A percentile compares a stretch with the other conserved stretches of the same genome.
phyloP scores from a whole-genome alignment of 345 rosid genomes.

The Triadica sebifera region DNA sequence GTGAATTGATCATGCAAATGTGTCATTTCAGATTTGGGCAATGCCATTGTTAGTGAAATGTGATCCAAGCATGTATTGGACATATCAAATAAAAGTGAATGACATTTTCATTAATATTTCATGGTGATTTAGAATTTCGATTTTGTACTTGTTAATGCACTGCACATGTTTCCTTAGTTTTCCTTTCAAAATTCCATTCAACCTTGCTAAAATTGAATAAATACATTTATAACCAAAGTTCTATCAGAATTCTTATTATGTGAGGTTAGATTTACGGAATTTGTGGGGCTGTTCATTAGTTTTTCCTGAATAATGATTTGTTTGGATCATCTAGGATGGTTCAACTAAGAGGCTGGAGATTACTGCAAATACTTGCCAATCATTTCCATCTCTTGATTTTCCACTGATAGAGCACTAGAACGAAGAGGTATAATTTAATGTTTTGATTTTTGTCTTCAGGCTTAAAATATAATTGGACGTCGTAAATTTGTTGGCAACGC shows the following conservation, averaged over 20 bases:
- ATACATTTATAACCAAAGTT: neutral
- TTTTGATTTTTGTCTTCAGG: constrained; percentile 8
- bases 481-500: neutral
- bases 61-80: too few species aligned
- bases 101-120: too few species aligned
- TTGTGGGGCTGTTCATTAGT: neutral
- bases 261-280: constrained; percentile 6
- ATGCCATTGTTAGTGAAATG: too few species aligned
- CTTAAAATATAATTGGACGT: neutral
- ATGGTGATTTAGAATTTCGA: too few species aligned
- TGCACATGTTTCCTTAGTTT: too few species aligned
- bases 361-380: constrained; percentile 43
- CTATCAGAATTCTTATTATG: constrained; percentile 1
- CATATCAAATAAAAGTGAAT: too few species aligned
- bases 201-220: too few species aligned
- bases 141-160: too few species aligned
- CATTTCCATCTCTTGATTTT: constrained; percentile 41
- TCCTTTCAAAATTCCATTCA: too few species aligned
- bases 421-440: constrained; percentile 44
- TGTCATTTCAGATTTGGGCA: too few species aligned
- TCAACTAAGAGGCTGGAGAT: constrained; percentile 42
- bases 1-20: too few species aligned
- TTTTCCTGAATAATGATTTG: constrained; percentile 10
- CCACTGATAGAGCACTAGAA: constrained; percentile 46
- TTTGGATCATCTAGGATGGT: constrained; percentile 43